Percentiles rank a stretch among this genome's conserved stretches.
Evolutionary conservation across 371 early-diverging fungal genomes (phyloP).

Genomic region (Lichtheimia ramosa): DNA sequence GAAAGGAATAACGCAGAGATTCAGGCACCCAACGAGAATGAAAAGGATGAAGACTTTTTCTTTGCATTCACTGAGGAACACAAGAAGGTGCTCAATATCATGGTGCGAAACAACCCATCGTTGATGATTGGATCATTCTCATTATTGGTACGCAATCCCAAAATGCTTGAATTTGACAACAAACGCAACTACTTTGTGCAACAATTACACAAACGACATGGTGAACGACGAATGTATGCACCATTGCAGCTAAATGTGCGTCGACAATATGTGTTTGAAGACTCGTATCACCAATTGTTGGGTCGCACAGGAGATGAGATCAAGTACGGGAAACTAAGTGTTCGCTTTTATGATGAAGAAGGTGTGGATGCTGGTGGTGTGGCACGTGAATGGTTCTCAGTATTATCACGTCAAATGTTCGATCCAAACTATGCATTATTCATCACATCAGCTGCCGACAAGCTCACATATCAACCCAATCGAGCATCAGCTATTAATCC

Average conservation of each 20-base stretch:
- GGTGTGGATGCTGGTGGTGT: conserved; percentile 99
- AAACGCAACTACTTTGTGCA: conserved; percentile 97
- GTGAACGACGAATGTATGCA: conserved; percentile 67
- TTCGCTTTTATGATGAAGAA: conserved; percentile 96
- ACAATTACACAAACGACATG: conserved; percentile 83
- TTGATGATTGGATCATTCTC: conserved; percentile 97
- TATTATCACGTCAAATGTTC: conserved; percentile 96
- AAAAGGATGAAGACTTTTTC: conserved; percentile 71
- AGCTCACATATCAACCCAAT: conserved; percentile 97
- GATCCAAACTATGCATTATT: conserved; percentile 99
- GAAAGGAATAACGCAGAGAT: no score
- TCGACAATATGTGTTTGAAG: conserved; percentile 94
- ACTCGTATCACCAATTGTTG: conserved; percentile 93
- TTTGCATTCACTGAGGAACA: conserved; percentile 91
- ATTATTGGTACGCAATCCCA: conserved; percentile 93
- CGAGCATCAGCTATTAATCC: conserved; percentile 93
- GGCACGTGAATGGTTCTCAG: conserved; percentile 98
- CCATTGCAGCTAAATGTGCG: conserved; percentile 88
- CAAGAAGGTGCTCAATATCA: conserved; percentile 93
- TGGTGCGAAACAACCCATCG: conserved; percentile 96
- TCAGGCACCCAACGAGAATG: conserved; percentile 8
- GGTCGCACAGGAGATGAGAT: conserved; percentile 90
- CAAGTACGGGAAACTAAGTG: conserved; percentile 90
- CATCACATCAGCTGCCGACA: conserved; percentile 93
- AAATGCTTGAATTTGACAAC: conserved; percentile 98